Evolutionary conservation across 352 stramenopile species (phyloP), one percentile per base, ranked within the genome.

Genomic region (Pythium folliculosum): DNA sequence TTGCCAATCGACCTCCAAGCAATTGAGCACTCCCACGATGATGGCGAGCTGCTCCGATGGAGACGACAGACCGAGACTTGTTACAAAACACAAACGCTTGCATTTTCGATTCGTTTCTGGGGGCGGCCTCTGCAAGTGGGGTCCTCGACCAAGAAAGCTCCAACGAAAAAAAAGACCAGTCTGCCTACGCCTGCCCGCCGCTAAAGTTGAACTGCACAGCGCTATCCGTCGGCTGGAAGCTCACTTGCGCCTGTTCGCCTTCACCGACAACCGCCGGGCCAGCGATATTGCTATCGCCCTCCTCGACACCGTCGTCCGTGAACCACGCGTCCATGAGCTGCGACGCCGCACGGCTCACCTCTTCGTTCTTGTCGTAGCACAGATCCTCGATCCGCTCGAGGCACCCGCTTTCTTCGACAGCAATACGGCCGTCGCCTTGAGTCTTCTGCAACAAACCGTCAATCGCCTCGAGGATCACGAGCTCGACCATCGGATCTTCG

Each of bases 241-340:
- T 85, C 51, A 94, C 69, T 54, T 75, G 69, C 13, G 76, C 72
- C 48, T 80, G 73, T 19, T 53, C 47, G 23, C 77, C 62, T 27
- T 80, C 72, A 9, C 60, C 62, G 32, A 90, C 75, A 23, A 92
- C 77, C 4, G 77, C 76, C 4, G 86, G 86, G 12, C 75, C 84
- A 16, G 89, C 56, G 19, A 70, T 59, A 12, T 61, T 60, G 2
- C 53, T 38, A 27, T 75, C 63, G 32, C 45, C 55, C 30, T 91
- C 81, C 22, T 85, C 80, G 14, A 77, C 79, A 55, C 78, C 71
- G 37, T 89, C 76, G 47, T 72, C 64, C 16, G 58, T 52, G 60
- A 95, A 95, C 82, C 81, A 95, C 70, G 80, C 88, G 63, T 95
- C 87, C 76, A 95, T 88, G 56, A 95, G 58, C 56, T 91, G 82